These are phyloP conservation scores for Aspergillus costaricaensis DNA, from an alignment of 2,329 filamentous ascomycete genomes.

Conservation along the genomic window DNA sequence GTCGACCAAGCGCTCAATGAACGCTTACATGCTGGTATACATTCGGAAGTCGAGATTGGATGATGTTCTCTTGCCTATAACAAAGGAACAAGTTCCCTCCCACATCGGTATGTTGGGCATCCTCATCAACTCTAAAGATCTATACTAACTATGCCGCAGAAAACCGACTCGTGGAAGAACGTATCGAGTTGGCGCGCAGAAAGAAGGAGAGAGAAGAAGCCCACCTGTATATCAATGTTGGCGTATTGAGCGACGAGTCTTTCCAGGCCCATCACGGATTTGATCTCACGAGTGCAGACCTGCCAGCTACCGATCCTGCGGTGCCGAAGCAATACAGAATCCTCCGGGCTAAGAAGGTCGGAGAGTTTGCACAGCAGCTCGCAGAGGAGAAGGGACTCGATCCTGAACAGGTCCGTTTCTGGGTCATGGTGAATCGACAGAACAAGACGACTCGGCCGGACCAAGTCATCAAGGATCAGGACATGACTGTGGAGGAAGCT, in stretches of 20 bases:
- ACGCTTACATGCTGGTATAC: constrained; percentile 99
- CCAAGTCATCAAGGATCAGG: constrained; percentile 74
- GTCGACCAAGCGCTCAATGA: constrained; percentile 71
- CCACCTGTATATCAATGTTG: constrained; percentile 85
- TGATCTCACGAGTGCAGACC: constrained; percentile 73
- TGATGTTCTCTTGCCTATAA: constrained; percentile 73
- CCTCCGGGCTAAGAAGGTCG: constrained; percentile 72
- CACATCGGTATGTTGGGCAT: constrained; percentile 67
- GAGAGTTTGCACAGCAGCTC: constrained; percentile 71
- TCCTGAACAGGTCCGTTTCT: constrained; percentile 73
- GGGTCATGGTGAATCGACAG: constrained; percentile 98
- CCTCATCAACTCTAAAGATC: not conserved
- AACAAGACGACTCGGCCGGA: constrained; percentile 96
- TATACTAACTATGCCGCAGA: constrained; percentile 48
- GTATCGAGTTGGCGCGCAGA: constrained; percentile 70
- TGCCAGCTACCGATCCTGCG: constrained; percentile 63
- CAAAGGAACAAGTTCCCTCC: constrained; percentile 74
- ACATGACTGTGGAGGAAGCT: constrained; percentile 77
- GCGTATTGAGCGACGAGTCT: constrained; percentile 77
- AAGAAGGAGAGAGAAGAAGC: constrained; percentile 91
- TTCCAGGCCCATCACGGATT: constrained; percentile 82
- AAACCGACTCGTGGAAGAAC: constrained; percentile 77
- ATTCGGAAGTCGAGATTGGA: constrained; percentile 86
- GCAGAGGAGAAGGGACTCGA: constrained; percentile 70
- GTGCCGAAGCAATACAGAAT: constrained; percentile 73